Evolutionary conservation across 257 asterid species (phyloP), one percentile per base, ranked within the genome.

Genomic region (Solanum peruvianum): DNA sequence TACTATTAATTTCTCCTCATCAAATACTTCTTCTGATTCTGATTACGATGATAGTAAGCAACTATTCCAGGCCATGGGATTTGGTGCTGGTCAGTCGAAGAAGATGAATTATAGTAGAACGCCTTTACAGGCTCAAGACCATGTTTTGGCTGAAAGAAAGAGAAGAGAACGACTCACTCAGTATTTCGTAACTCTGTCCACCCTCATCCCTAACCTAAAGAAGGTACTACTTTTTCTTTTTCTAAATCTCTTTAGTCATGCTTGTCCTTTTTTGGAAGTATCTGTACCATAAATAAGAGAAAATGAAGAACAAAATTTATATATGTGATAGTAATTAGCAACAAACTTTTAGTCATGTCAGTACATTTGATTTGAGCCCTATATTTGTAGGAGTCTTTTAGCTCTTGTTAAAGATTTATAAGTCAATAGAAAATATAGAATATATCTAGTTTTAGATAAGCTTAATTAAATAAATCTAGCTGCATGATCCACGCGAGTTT

Each of bases 161-260:
- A 27, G 92, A 37, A 86, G 92, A 33, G 86, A 90, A 44, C 86
- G 86, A 62, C 78, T 90, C 14, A 80, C 90, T 3, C 84, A 73
- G 45, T 47, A 39, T 10, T 90, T 90, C 69, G n/a, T 80, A 2
- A 14, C 82, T 20, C 64, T 90, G 66, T 71, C 92, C 23, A n/a
- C 89, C 60, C 71, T 90, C 45, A 62, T 90, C 86, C 92, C 92
- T 37, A 85, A 83, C 85, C 82, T 90, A 5, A 85, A 87, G 84
- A 88, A 88, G 91, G 91, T 89, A 62, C 31, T 42, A 29, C 35
- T 33, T 33, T 1, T 33, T 33, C 35, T 33, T 33, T 33, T 33
- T 33, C 35, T 33, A 4, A 16, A 39, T 7, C 69, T 60, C 69
- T 10, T 60, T 9, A 20, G 25, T 58, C 66, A 10, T 58, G 67